These are phyloP conservation scores for Chaetomiaceae sp. DNA, from an alignment of 2,329 filamentous ascomycete species.

Conservation along the genomic window DNA sequence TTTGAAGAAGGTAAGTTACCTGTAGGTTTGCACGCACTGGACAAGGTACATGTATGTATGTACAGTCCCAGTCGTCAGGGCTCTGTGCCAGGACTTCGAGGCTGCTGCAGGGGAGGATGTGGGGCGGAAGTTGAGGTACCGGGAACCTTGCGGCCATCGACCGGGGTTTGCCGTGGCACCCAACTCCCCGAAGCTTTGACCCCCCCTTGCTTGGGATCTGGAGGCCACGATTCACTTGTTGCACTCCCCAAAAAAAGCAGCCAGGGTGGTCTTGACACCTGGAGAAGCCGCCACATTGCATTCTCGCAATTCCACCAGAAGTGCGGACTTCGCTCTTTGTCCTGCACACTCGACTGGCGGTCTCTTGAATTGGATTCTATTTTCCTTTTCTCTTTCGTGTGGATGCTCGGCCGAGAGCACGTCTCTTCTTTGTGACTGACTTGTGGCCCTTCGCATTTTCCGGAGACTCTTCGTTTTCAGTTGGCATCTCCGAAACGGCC, in stretches of 20 bases:
- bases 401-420: conserved; percentile 2
- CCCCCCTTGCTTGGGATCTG: conserved; percentile 30
- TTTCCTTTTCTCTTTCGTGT: background rate
- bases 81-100: no score
- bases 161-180: background rate
- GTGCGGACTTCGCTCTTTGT: conserved; percentile 13
- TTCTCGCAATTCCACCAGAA: background rate
- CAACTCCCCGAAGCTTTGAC: conserved; percentile 22
- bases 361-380: background rate
- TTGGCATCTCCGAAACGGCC: background rate
- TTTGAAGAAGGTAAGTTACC: no score
- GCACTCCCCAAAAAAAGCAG: conserved; percentile 17
- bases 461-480: background rate
- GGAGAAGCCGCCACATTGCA: conserved; percentile 25
- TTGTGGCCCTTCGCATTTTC: background rate
- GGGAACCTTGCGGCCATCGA: background rate
- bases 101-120: background rate
- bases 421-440: background rate
- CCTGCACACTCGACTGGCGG: background rate
- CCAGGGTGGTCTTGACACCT: conserved; percentile 1
- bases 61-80: no score
- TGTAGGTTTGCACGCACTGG: no score
- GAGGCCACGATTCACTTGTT: conserved; percentile 36
- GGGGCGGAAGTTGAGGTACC: background rate
- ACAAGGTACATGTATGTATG: no score